These are phyloP conservation scores for Phytophthora chlamydospora DNA, from an alignment of 352 stramenopile genomes.

Conservation along the genomic window DNA sequence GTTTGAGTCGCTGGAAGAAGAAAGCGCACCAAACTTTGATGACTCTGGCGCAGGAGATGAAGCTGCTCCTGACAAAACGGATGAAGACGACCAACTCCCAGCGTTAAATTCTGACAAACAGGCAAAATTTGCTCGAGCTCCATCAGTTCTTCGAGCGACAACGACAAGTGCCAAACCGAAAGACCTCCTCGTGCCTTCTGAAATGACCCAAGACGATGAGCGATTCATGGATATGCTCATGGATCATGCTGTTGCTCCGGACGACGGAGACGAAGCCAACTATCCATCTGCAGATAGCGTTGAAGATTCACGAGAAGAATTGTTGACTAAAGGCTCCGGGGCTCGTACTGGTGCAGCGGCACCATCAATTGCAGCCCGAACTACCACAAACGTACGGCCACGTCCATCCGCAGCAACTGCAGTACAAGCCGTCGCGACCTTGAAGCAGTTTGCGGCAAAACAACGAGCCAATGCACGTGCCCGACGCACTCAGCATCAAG, in stretches of 20 bases:
- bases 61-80: conserved; percentile 5
- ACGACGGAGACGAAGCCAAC: conserved; percentile 15
- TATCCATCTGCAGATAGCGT: conserved; percentile 7
- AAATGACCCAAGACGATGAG: conserved; percentile 24
- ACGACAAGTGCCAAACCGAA: not conserved
- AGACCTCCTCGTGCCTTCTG: not conserved
- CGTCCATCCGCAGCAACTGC: conserved; percentile 2
- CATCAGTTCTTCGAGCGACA: not conserved
- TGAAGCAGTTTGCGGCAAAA: conserved; percentile 42
- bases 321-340: not conserved
- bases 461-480: conserved; percentile 19
- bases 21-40: conserved; percentile 11
- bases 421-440: conserved; percentile 16
- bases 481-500: conserved; percentile 9
- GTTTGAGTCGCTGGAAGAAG: conserved; percentile 5
- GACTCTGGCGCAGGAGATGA: conserved; percentile 18
- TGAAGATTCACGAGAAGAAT: not conserved
- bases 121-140: not conserved
- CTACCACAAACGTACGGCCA: not conserved
- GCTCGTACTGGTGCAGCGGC: not conserved
- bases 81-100: conserved; percentile 2
- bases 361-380: not conserved
- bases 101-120: not conserved
- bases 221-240: conserved; percentile 38
- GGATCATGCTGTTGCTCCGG: conserved; percentile 37